Evolutionary conservation across 2,329 filamentous ascomycete species (phyloP).

Genomic region (Penicillium aurantiogriseum): DNA sequence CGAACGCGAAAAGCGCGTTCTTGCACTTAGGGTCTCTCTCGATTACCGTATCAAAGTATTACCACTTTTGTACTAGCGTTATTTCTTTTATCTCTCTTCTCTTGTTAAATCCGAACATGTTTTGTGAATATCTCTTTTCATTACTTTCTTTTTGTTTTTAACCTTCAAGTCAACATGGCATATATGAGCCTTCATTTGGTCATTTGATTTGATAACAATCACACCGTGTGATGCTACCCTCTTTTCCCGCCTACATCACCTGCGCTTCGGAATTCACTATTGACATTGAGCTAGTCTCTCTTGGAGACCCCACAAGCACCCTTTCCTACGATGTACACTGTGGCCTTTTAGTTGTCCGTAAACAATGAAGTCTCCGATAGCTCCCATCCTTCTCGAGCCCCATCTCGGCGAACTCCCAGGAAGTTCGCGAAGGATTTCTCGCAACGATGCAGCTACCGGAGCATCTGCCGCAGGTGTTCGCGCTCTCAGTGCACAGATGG

Average conservation of each 20-base stretch:
- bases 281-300: background rate
- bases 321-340: constrained; percentile 1
- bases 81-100: background rate
- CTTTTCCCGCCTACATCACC: background rate
- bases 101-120: background rate
- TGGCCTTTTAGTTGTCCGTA: background rate
- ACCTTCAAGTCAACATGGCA: background rate
- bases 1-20: constrained; percentile 31
- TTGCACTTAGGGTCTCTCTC: constrained; percentile 9
- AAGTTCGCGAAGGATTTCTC: constrained; percentile 44
- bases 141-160: background rate
- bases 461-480: constrained; percentile 84
- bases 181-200: background rate
- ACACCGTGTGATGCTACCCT: background rate
- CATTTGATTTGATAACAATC: background rate
- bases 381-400: constrained; percentile 18
- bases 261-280: background rate
- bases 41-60: constrained; percentile 22
- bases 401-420: constrained; percentile 20
- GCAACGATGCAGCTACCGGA: constrained; percentile 64
- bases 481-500: constrained; percentile 75
- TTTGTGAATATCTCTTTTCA: background rate
- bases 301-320: background rate
- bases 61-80: constrained; percentile 19
- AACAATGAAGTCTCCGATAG: constrained; percentile 13